A percentile compares a stretch with the other conserved stretches of the same genome.
Conservation (phyloP, 495 filamentous ascomycete genomes). For the Aspergillus egyptiacus region DNA sequence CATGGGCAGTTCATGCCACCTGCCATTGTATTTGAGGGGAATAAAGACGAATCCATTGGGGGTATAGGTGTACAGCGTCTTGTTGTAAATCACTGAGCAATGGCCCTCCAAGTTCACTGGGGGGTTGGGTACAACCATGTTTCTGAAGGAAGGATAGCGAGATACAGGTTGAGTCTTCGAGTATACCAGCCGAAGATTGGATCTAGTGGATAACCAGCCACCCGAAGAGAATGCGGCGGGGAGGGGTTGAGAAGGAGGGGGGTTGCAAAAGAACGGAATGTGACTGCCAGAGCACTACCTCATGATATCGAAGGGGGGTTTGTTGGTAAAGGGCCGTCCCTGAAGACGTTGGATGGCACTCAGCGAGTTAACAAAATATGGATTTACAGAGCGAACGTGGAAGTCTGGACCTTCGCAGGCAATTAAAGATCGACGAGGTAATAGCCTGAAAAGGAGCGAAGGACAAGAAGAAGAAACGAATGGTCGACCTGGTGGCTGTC, state of each 20-base stretch:
- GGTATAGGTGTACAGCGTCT: slow-evolving; percentile 83
- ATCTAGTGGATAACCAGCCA: slow-evolving; percentile 28
- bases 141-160: slow-evolving; percentile 12
- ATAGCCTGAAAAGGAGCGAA: slow-evolving; percentile 3
- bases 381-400: slow-evolving; percentile 9
- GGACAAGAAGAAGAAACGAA: slow-evolving; percentile 14
- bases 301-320: slow-evolving; percentile 32
- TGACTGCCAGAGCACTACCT: slow-evolving; percentile 43
- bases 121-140: slow-evolving; percentile 63
- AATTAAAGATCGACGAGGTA: not conserved
- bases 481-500: slow-evolving; percentile 19
- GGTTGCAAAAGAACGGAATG: slow-evolving; percentile 19
- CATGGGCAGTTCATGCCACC: slow-evolving; percentile 60
- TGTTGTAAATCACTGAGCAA: slow-evolving; percentile 77
- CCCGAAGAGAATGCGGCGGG: slow-evolving; percentile 12
- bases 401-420: not conserved
- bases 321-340: slow-evolving; percentile 15
- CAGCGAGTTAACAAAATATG: not conserved
- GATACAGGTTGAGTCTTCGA: slow-evolving; percentile 16
- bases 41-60: slow-evolving; percentile 69
- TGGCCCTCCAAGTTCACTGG: slow-evolving; percentile 59
- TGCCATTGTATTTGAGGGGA: slow-evolving; percentile 56
- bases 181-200: slow-evolving; percentile 31
- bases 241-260: slow-evolving; percentile 1
- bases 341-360: slow-evolving; percentile 5